A percentile compares a stretch with the other conserved stretches of the same genome.
Conservation (phyloP, 2,329 filamentous ascomycete species). For the Trichothecium roseum region DNA sequence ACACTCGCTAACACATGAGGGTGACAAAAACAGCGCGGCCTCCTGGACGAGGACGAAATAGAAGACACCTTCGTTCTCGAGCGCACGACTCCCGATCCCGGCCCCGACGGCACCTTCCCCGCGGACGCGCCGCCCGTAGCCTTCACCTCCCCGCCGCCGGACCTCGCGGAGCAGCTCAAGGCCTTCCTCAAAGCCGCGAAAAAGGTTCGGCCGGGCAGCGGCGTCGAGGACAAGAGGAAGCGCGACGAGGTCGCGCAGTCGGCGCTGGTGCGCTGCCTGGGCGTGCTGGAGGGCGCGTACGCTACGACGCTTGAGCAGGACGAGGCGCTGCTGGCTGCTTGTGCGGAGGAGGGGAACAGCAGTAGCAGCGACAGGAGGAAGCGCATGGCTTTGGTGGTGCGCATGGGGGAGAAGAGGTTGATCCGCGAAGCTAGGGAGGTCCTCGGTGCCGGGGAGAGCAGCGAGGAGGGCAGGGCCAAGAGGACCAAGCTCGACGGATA, state of each 20-base stretch:
- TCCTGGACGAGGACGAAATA: slow-evolving; percentile 44
- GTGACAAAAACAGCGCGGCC: slow-evolving; percentile 19
- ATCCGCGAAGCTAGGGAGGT: slow-evolving; percentile 40
- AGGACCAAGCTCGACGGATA: slow-evolving; percentile 1
- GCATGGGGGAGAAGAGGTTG: slow-evolving; percentile 62
- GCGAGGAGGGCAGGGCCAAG: neutral
- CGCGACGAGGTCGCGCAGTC: slow-evolving; percentile 34
- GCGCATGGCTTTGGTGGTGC: slow-evolving; percentile 55
- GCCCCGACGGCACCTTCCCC: slow-evolving; percentile 32
- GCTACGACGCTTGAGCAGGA: slow-evolving; percentile 30
- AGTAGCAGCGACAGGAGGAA: slow-evolving; percentile 20
- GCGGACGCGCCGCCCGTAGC: slow-evolving; percentile 21
- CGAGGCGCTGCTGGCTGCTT: slow-evolving; percentile 20
- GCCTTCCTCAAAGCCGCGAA: slow-evolving; percentile 36
- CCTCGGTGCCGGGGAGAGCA: slow-evolving; percentile 5
- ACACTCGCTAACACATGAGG: slow-evolving; percentile 1
- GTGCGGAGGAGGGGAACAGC: too few species aligned
- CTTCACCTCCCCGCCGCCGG: slow-evolving; percentile 33
- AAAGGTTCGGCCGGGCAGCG: slow-evolving; percentile 28
- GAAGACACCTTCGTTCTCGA: slow-evolving; percentile 69
- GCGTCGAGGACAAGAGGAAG: slow-evolving; percentile 37
- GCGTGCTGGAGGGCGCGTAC: slow-evolving; percentile 19
- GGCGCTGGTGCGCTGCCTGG: too few species aligned
- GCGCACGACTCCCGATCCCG: slow-evolving; percentile 39
- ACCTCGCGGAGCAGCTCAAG: slow-evolving; percentile 42